Evolutionary conservation across 2,329 filamentous ascomycete genomes (phyloP).

Genomic region (Colletotrichum tropicicola): DNA sequence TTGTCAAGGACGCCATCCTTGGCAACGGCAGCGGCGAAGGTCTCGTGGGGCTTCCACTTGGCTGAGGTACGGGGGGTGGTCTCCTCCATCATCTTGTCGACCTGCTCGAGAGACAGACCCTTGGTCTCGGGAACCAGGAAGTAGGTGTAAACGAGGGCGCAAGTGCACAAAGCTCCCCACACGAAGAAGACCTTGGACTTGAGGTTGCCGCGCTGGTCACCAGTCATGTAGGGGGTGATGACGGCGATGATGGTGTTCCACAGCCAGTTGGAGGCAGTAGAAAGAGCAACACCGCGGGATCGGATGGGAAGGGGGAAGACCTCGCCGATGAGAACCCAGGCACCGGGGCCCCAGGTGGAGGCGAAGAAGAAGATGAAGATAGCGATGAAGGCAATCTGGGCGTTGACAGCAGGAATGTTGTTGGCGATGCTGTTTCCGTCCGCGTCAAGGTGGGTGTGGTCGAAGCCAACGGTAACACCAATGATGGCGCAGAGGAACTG

Average conservation of each 20-base stretch:
- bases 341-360: constrained; percentile 84
- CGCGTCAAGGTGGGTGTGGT: constrained; percentile 56
- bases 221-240: constrained; percentile 79
- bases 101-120: constrained; percentile 80
- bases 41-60: constrained; percentile 78
- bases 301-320: constrained; percentile 91
- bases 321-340: constrained; percentile 87
- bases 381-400: constrained; percentile 88
- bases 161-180: constrained; percentile 74
- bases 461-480: constrained; percentile 68
- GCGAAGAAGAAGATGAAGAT: constrained; percentile 96
- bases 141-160: constrained; percentile 71
- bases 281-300: constrained; percentile 85
- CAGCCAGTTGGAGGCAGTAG: constrained; percentile 90
- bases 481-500: constrained; percentile 88
- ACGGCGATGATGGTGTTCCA: constrained; percentile 81
- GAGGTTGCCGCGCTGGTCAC: constrained; percentile 69
- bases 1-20: constrained; percentile 48
- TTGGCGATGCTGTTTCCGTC: constrained; percentile 49
- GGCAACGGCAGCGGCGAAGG: constrained; percentile 65
- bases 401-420: constrained; percentile 67
- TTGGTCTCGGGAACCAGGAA: constrained; percentile 80
- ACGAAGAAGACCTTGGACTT: constrained; percentile 78
- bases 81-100: constrained; percentile 91
- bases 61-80: constrained; percentile 78